Base-by-base conservation (phyloP, 371 early-diverging fungal species). In the Mortierella sp. region DNA sequence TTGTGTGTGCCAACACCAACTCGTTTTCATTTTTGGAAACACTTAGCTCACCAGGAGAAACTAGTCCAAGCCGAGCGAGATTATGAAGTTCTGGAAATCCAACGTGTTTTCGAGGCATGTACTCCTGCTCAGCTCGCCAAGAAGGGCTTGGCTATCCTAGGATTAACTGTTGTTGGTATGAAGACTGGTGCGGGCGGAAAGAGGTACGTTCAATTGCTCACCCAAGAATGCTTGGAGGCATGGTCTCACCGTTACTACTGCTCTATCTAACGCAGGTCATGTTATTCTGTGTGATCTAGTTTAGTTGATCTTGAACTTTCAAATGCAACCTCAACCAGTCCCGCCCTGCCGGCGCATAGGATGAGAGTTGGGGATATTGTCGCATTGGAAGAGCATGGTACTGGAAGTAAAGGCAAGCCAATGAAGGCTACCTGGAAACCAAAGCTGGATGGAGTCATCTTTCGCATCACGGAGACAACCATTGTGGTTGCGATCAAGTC, bases 161-260 rank as follows among this genome's bases (percentile, higher is more conserved):
- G 87, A 2, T 83, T 94, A 38, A 88, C 88, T 8, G 87, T 94
- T 40, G 68, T 76, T 79, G 88, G 87, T 19, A 88, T 91, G 84
- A 88, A 94, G 57, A 92, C 94, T 0, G 96, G 95, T 22, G 83
- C 94, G 5, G 95, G 94, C 36, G 96, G 96, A 13, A 90, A 92
- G 71, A 90, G 87, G 90, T 89, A 62, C 28, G 22, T 41, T 43
- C 47, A 41, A 47, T 22, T 47, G 6, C 28, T 28, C 22, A 24
- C 24, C 28, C 28, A 28, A 28, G 28, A 28, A 28, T 28, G 28
- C 28, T 28, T 28, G 28, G 2, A 2, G 28, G 28, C 2, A 59
- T 57, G 43, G 28, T 16, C 38, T 16, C 9, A 0, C n/a, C 4
- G 36, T 40, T 33, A 3, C 43, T 13, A 0, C 3, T 28, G 6